phyloP scores from a whole-genome alignment of 176 grass and related monocot genomes.

The Lolium multiflorum region DNA sequence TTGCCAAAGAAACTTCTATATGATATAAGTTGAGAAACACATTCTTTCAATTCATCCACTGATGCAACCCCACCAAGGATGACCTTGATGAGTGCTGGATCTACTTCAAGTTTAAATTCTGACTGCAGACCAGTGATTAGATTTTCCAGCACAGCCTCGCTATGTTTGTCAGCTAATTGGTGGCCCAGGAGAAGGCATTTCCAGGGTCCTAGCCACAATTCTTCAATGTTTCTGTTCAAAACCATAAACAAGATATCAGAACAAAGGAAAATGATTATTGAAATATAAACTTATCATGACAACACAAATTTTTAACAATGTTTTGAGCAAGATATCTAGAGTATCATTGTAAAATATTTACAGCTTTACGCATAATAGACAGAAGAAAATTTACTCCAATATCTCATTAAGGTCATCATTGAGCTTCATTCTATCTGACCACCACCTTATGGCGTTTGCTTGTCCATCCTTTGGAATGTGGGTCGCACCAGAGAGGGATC shows the following conservation, averaged over 20 bases:
- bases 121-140: constrained; percentile 56
- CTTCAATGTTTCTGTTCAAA: constrained; percentile 69
- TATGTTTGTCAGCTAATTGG: constrained; percentile 49
- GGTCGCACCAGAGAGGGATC: constrained; percentile 55
- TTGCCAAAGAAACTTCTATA: constrained; percentile 70
- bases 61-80: constrained; percentile 52
- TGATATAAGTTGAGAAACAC: constrained; percentile 14
- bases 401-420: constrained; percentile 60
- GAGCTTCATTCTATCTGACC: constrained; percentile 73
- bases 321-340: neutral
- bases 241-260: constrained; percentile 21
- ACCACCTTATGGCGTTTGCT: constrained; percentile 55
- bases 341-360: constrained; percentile 19
- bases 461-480: constrained; percentile 47
- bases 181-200: constrained; percentile 78
- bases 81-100: constrained; percentile 46
- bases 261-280: constrained; percentile 26
- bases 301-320: neutral
- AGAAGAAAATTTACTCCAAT: constrained; percentile 64
- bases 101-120: constrained; percentile 46
- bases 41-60: constrained; percentile 19
- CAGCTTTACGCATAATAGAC: constrained; percentile 21
- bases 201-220: constrained; percentile 92
- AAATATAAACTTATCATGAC: constrained; percentile 7
- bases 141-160: constrained; percentile 38